phyloP scores from a whole-genome alignment of 2,329 filamentous ascomycete species.

The Talaromyces sp. region DNA sequence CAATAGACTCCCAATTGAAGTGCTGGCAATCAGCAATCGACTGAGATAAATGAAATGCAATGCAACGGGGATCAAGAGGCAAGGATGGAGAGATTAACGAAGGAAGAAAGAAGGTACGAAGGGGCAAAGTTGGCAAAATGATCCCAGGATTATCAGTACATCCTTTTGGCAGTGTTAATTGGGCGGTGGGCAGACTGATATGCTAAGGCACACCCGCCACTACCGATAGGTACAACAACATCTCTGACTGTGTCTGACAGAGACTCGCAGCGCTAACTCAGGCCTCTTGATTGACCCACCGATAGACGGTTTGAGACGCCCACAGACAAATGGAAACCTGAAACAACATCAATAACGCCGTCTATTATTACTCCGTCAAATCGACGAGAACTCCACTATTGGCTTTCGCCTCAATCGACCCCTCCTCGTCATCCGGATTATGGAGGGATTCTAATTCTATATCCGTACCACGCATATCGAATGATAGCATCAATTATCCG shows the following conservation, averaged over 20 bases:
- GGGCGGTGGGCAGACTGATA: neutral
- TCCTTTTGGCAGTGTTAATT: neutral
- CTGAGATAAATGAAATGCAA: neutral
- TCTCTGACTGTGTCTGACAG: neutral
- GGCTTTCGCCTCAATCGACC: neutral
- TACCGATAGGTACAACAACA: too few species aligned
- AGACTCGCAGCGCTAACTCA: neutral
- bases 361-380: neutral
- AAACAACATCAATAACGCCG: constrained; percentile 1
- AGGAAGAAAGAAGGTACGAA: neutral
- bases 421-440: neutral
- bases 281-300: constrained; percentile 1
- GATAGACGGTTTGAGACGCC: neutral
- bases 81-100: neutral
- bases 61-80: neutral
- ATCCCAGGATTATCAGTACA: constrained; percentile 1
- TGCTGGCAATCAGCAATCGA: neutral
- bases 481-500: neutral
- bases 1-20: neutral
- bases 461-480: neutral
- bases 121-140: too few species aligned
- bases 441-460: too few species aligned
- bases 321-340: neutral
- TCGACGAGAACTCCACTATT: neutral
- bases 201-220: too few species aligned